phyloP scores from a whole-genome alignment of 306 rosid genomes.

The Hippophae tibetana region DNA sequence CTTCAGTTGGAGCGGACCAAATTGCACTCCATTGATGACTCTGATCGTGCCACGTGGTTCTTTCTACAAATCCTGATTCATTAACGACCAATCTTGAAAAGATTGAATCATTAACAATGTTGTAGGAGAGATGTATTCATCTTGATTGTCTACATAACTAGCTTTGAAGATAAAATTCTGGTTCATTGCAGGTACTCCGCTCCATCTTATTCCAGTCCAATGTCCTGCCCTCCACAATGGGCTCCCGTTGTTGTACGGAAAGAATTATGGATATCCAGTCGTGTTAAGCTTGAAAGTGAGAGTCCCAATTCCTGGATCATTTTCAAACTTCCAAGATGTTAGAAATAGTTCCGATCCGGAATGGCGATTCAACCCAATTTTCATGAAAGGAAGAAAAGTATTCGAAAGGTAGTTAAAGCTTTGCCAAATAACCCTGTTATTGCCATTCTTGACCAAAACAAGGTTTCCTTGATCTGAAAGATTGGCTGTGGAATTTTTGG shows the following conservation, averaged over 20 bases:
- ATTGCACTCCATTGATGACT: conserved; percentile 19
- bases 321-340: conserved; percentile 18
- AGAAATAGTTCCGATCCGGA: background rate
- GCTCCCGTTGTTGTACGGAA: conserved; percentile 8
- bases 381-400: conserved; percentile 25
- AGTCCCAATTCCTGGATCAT: conserved; percentile 33
- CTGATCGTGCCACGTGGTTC: conserved; percentile 18
- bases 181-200: conserved; percentile 19
- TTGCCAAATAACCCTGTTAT: conserved; percentile 25
- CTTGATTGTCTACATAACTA: background rate
- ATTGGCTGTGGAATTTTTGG: background rate
- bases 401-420: conserved; percentile 36
- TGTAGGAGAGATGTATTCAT: background rate
- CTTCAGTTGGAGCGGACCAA: conserved; percentile 21
- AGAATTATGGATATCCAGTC: conserved; percentile 10
- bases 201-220: conserved; percentile 1
- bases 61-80: conserved; percentile 11
- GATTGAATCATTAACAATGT: background rate
- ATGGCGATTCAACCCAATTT: conserved; percentile 6
- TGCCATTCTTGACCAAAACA: background rate
- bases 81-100: conserved; percentile 4
- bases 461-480: conserved; percentile 20
- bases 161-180: background rate
- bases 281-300: conserved; percentile 2
- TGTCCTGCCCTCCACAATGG: background rate